Evolutionary conservation across 768 basidiomycete species (phyloP).

Genomic region (Trametes cingulata): DNA sequence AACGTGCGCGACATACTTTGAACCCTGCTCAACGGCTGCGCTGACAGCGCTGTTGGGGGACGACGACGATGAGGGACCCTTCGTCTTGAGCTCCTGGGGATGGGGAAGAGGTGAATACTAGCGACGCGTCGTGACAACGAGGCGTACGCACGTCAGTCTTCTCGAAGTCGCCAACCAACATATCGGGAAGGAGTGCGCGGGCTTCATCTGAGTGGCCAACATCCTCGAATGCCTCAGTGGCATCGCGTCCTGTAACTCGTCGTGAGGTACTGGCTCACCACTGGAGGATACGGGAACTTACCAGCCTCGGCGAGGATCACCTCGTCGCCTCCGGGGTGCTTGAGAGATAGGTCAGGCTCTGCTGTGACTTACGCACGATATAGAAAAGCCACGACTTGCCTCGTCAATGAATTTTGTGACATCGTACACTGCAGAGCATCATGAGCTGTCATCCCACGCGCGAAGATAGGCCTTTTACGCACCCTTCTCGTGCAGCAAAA

Average conservation of each 20-base stretch:
- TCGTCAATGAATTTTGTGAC: slow-evolving; percentile 94
- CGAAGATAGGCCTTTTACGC: slow-evolving; percentile 18
- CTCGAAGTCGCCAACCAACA: slow-evolving; percentile 85
- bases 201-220: slow-evolving; percentile 99
- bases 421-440: slow-evolving; percentile 73
- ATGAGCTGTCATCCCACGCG: slow-evolving; percentile 17
- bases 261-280: neutral
- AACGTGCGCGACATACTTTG: slow-evolving; percentile 50
- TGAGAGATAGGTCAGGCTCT: neutral
- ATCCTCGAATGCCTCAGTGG: slow-evolving; percentile 98
- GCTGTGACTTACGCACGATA: neutral
- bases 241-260: slow-evolving; percentile 74
- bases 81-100: slow-evolving; percentile 51
- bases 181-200: slow-evolving; percentile 73
- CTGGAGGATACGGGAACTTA: slow-evolving; percentile 42
- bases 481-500: slow-evolving; percentile 89
- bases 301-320: slow-evolving; percentile 92
- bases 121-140: neutral
- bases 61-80: slow-evolving; percentile 48
- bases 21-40: slow-evolving; percentile 62
- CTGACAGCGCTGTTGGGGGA: slow-evolving; percentile 40
- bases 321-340: slow-evolving; percentile 99
- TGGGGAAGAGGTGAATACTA: neutral
- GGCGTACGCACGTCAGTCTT: slow-evolving; percentile 54
- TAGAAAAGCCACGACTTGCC: slow-evolving; percentile 43